A percentile compares a stretch with the other conserved stretches of the same genome.
phyloP scores from a whole-genome alignment of 2,329 filamentous ascomycete genomes.

The Trichoderma atrobrunneum region DNA sequence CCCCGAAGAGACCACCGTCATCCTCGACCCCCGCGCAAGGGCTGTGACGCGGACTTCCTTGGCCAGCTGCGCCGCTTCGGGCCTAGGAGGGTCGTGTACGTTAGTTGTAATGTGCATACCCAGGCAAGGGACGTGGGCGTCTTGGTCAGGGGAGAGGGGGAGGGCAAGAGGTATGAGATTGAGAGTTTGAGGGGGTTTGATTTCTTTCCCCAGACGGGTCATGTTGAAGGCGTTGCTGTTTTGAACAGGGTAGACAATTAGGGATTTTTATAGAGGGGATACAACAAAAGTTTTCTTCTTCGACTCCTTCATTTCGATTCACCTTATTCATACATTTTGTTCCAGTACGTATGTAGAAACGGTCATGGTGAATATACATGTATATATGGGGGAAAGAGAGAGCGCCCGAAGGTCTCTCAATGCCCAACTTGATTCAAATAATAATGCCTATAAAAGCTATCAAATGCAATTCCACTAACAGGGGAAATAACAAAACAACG shows the following conservation, averaged over 20 bases:
- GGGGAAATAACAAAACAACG: neutral
- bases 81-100: conserved; percentile 81
- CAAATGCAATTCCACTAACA: neutral
- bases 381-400: neutral
- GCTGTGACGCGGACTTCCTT: conserved; percentile 84
- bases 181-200: conserved; percentile 92
- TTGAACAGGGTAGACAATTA: conserved; percentile 53
- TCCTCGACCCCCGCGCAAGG: conserved; percentile 95
- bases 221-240: conserved; percentile 67
- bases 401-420: neutral
- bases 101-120: conserved; percentile 97
- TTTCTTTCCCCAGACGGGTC: conserved; percentile 87
- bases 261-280: neutral
- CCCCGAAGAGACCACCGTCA: conserved; percentile 80
- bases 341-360: neutral
- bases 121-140: conserved; percentile 91
- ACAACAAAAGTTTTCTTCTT: neutral
- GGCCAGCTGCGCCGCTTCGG: conserved; percentile 74
- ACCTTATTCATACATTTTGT: neutral
- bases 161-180: conserved; percentile 67
- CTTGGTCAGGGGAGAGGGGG: conserved; percentile 66
- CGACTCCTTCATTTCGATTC: neutral
- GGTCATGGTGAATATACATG: neutral
- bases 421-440: neutral
- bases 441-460: neutral